phyloP scores from a whole-genome alignment of 2,329 filamentous ascomycete species.

The Ceratocystiopsis minuta region DNA sequence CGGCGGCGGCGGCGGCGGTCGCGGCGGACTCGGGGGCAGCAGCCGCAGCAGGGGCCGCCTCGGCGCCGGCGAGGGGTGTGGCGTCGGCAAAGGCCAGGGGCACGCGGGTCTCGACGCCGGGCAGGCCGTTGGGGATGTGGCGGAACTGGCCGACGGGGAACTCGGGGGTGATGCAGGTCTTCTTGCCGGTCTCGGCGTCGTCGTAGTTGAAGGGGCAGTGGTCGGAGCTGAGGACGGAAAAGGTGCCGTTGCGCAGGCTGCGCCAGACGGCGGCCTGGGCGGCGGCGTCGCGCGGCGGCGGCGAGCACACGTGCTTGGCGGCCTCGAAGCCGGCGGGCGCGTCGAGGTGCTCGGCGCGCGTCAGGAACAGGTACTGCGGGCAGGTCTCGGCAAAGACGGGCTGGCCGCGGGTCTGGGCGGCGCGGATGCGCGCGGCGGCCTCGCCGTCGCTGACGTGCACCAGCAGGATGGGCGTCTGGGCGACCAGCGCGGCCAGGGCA shows the following conservation, averaged over 20 bases:
- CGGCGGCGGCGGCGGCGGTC: neutral
- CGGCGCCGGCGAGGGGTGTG: neutral
- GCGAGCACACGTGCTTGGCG: conserved; percentile 35
- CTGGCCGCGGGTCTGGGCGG: conserved; percentile 29
- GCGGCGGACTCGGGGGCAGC: too few relatives aligned
- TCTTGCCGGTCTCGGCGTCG: conserved; percentile 18
- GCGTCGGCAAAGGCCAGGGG: conserved; percentile 21
- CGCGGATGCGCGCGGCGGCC: conserved; percentile 28
- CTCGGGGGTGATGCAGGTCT: conserved; percentile 10
- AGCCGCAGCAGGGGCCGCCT: neutral
- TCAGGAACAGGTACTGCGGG: conserved; percentile 39
- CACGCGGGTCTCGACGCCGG: conserved; percentile 38
- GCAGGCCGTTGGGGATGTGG: conserved; percentile 39
- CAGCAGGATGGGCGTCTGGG: conserved; percentile 31
- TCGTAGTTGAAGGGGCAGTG: conserved; percentile 32
- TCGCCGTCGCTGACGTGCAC: conserved; percentile 31
- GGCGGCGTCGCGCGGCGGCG: conserved; percentile 27
- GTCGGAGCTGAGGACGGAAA: conserved; percentile 31
- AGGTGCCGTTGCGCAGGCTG: conserved; percentile 33
- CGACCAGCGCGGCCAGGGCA: conserved; percentile 25
- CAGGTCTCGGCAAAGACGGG: conserved; percentile 40
- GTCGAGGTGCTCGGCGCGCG: conserved; percentile 19
- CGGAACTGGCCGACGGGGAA: conserved; percentile 26
- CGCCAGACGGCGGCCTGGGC: conserved; percentile 34
- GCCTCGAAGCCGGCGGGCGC: conserved; percentile 23